Base-by-base conservation (phyloP, 2,329 filamentous ascomycete genomes). In the Alternaria triticimaculans region DNA sequence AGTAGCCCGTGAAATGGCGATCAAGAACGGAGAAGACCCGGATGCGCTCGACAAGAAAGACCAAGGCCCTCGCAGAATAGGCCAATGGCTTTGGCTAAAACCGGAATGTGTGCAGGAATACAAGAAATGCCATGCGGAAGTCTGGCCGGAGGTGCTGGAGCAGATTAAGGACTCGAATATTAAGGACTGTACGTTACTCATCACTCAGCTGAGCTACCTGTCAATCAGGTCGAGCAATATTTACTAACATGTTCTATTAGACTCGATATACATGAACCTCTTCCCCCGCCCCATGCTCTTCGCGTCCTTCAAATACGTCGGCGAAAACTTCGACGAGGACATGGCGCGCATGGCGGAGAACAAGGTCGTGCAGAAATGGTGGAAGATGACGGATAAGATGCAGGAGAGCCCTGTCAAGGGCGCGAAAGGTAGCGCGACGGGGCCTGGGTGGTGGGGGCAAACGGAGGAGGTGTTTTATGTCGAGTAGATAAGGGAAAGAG, bases 121-220 rank as follows among this genome's bases (percentile, higher is more conserved):
- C 28, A 28, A 49, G 48, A 41, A 46, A 72, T 89, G 88, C 66
- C 92, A 94, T 75, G 88, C 88, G 7, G 85, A 85, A 5, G 90
- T 93, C 1, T 95, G 92, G 92, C 91, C 91, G 6, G 90, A 92
- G 71, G 91, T 96, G 1, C 81, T 92, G 33, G 85, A 88, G 77
- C 90, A 93, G 81, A 94, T 95, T 74, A 88, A 89, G 76, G 87
- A 89, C 44, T 92, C 89, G 77, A 91, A 91, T 69, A 92, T 95
- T 62, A 82, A 84, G 64, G 92, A 95, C 75, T 95, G 76, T 77
- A 74, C 9, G 62, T 64, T 3, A 2, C 18, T 88, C 90, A 10
- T 41, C n/a, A 3, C 15, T 10, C 15, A n/a, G 10, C 8, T n/a
- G 33, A n/a, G 15, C 8, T 41, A 10, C 6, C 0, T 10, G 1